Evolutionary conservation across 1,284 basidiomycete genomes (phyloP).

Genomic region (Heterobasidion parviporum): DNA sequence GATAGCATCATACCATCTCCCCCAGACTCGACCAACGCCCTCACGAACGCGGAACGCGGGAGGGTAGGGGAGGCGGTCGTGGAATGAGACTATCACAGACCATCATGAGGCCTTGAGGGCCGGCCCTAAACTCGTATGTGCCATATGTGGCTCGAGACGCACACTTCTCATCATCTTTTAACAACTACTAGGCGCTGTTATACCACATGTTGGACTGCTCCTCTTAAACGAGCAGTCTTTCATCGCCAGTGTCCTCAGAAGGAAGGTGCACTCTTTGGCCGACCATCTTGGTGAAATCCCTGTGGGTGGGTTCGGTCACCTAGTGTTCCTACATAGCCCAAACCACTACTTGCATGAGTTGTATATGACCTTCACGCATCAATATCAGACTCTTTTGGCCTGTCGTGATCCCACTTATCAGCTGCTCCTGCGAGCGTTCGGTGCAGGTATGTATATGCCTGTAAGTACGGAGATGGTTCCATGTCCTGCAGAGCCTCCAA

Average conservation of each 20-base stretch:
- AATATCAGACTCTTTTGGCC: too few species aligned
- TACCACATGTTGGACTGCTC: constrained; percentile 5
- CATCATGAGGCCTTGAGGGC: neutral
- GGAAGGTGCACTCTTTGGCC: constrained; percentile 6
- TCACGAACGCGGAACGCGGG: neutral
- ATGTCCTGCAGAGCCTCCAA: too few species aligned
- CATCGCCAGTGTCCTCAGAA: constrained; percentile 6
- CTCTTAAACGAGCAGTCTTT: neutral
- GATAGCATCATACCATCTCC: too few species aligned
- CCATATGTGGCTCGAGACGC: constrained; percentile 3
- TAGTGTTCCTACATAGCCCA: constrained; percentile 10
- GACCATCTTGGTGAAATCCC: constrained; percentile 9
- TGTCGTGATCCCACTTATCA: too few species aligned
- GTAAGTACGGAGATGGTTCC: too few species aligned
- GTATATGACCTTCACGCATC: too few species aligned
- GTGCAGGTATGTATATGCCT: too few species aligned
- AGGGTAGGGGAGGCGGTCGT: too few species aligned
- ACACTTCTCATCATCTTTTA: constrained; percentile 3
- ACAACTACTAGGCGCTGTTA: constrained; percentile 6
- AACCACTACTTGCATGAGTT: too few species aligned
- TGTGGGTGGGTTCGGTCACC: constrained; percentile 14
- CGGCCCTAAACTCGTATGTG: constrained; percentile 1
- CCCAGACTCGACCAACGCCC: too few species aligned
- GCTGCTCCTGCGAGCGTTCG: too few species aligned
- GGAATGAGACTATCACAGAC: too few species aligned